Conservation (phyloP, 495 filamentous ascomycete species). For the Tuber calosporum region DNA sequence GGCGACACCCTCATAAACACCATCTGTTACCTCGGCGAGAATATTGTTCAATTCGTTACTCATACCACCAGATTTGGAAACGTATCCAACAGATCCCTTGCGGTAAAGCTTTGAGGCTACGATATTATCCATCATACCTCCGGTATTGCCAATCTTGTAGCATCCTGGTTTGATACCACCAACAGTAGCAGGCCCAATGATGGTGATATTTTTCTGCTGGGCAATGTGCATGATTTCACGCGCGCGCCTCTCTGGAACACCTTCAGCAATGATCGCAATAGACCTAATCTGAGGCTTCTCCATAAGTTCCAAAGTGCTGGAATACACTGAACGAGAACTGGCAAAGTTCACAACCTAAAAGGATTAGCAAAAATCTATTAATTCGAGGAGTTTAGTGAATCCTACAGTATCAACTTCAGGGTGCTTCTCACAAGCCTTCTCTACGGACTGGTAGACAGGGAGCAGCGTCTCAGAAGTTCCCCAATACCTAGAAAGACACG, state of each 20-base stretch:
- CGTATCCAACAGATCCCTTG: conserved; percentile 94
- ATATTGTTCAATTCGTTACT: conserved; percentile 99
- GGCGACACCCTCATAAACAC: conserved; percentile 97
- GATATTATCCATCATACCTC: conserved; percentile 99
- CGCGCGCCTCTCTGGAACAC: conserved; percentile 96
- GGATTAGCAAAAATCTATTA: conserved; percentile 12
- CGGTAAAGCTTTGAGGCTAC: conserved; percentile 99
- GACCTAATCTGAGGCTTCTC: conserved; percentile 91
- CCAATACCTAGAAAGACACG: conserved; percentile 65
- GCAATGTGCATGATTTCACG: conserved; percentile 95
- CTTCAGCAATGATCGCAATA: conserved; percentile 98
- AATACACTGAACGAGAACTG: conserved; percentile 95
- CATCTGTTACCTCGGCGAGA: conserved; percentile 86
- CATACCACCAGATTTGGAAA: conserved; percentile 99
- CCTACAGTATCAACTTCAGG: conserved; percentile 74
- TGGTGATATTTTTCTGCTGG: conserved; percentile 96
- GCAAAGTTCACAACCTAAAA: conserved; percentile 90
- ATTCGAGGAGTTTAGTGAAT: neutral
- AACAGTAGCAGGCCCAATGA: conserved; percentile 96
- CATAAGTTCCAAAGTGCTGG: conserved; percentile 97
- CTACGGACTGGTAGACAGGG: conserved; percentile 91
- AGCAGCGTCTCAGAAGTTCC: conserved; percentile 98
- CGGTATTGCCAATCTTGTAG: conserved; percentile 99
- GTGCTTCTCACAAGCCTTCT: conserved; percentile 95
- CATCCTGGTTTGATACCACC: conserved; percentile 98